Percentiles rank a stretch among this genome's conserved stretches.
These are phyloP conservation scores for Quercus gilva DNA, from an alignment of 306 rosid species.

Conservation along the genomic window DNA sequence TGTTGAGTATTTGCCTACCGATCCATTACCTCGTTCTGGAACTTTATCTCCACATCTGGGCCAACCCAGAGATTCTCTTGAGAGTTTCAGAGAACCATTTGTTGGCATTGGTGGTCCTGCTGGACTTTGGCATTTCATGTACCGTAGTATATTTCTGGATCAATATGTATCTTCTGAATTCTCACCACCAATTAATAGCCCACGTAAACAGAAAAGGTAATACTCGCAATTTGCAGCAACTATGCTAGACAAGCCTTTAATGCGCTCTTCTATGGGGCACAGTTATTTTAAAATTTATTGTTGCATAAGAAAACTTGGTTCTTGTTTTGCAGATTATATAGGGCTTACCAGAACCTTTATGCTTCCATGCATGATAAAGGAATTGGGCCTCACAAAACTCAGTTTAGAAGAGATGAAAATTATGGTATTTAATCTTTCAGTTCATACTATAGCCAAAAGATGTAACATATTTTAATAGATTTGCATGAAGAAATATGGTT, in stretches of 20 bases:
- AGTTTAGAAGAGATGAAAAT: slow-evolving; percentile 88
- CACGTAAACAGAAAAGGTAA: slow-evolving; percentile 80
- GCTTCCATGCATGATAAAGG: slow-evolving; percentile 88
- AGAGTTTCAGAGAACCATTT: slow-evolving; percentile 51
- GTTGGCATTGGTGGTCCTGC: slow-evolving; percentile 67
- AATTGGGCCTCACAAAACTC: slow-evolving; percentile 88
- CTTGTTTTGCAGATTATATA: slow-evolving; percentile 58
- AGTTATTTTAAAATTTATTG: background rate
- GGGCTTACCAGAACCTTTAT: slow-evolving; percentile 85
- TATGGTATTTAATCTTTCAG: slow-evolving; percentile 53
- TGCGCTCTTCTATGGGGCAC: slow-evolving; percentile 4
- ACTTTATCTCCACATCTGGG: slow-evolving; percentile 50
- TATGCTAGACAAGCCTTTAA: slow-evolving; percentile 1
- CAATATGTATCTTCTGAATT: slow-evolving; percentile 92
- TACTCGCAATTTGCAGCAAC: slow-evolving; percentile 1
- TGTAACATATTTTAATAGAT: slow-evolving; percentile 5
- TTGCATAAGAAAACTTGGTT: slow-evolving; percentile 26
- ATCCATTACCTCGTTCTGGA: slow-evolving; percentile 55
- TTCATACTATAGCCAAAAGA: slow-evolving; percentile 16
- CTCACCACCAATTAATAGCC: slow-evolving; percentile 68
- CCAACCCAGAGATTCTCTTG: slow-evolving; percentile 68
- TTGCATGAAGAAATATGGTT: background rate
- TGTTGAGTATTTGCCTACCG: slow-evolving; percentile 76
- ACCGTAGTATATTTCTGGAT: slow-evolving; percentile 87
- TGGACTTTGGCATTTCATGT: slow-evolving; percentile 96